These are phyloP conservation scores for Aureobasidium mangrovei DNA, from an alignment of 2,329 filamentous ascomycete species.

Conservation along the genomic window DNA sequence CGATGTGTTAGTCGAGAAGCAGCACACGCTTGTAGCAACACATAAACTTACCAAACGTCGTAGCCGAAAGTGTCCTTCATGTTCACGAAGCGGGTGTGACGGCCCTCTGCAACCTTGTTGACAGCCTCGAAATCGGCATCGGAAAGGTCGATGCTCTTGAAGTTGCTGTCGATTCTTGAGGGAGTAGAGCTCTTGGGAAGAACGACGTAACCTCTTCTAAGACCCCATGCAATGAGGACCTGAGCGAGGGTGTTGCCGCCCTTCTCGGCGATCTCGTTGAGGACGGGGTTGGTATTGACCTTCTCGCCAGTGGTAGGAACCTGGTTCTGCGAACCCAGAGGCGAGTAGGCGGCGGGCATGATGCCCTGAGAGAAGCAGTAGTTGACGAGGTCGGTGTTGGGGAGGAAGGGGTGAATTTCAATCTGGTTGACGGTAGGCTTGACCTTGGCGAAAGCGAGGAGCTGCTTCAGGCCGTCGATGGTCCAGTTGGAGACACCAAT, in stretches of 20 bases:
- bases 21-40: background rate
- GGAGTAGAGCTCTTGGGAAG: slow-evolving; percentile 63
- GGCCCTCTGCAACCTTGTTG: slow-evolving; percentile 54
- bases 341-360: slow-evolving; percentile 44
- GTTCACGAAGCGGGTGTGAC: slow-evolving; percentile 66
- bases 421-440: slow-evolving; percentile 38
- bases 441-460: slow-evolving; percentile 36
- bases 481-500: slow-evolving; percentile 49
- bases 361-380: slow-evolving; percentile 53
- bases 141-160: slow-evolving; percentile 50
- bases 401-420: slow-evolving; percentile 49
- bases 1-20: background rate
- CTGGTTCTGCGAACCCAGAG: slow-evolving; percentile 60
- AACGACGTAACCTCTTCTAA: slow-evolving; percentile 57
- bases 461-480: slow-evolving; percentile 33
- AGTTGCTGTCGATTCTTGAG: slow-evolving; percentile 59
- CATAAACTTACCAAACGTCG: slow-evolving; percentile 41
- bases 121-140: slow-evolving; percentile 49
- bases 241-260: slow-evolving; percentile 51
- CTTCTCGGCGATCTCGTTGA: slow-evolving; percentile 51
- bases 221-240: slow-evolving; percentile 56
- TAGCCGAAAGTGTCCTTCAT: slow-evolving; percentile 77
- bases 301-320: slow-evolving; percentile 60
- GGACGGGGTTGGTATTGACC: slow-evolving; percentile 49
- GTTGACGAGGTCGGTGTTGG: slow-evolving; percentile 51